phyloP scores from a whole-genome alignment of 2,329 filamentous ascomycete genomes.

The Aspergillus novoparasiticus region DNA sequence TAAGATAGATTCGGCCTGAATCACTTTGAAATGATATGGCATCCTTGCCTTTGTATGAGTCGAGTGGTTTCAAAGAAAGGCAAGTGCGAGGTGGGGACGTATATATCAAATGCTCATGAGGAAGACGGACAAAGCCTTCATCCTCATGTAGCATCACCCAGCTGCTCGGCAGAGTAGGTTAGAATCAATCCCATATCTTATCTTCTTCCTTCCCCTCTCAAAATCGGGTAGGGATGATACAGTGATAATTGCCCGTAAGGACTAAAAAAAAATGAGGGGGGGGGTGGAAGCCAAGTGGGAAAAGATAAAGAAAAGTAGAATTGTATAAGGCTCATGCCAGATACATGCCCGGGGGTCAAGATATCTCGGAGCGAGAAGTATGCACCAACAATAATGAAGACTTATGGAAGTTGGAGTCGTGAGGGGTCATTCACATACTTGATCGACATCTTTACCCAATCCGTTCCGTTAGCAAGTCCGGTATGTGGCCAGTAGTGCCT shows the following conservation, averaged over 20 bases:
- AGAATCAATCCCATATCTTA: neutral
- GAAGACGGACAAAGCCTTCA: conserved; percentile 77
- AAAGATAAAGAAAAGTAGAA: neutral
- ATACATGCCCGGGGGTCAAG: neutral
- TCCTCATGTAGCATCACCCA: conserved; percentile 90
- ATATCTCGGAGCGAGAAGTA: neutral
- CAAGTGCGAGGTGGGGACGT: conserved; percentile 78
- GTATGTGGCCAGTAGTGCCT: neutral
- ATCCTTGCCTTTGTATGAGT: conserved; percentile 64
- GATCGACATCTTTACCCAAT: conserved; percentile 38
- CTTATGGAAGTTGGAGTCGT: conserved; percentile 2
- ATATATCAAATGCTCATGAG: conserved; percentile 79
- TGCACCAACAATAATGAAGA: neutral
- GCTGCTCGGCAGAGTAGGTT: conserved; percentile 44
- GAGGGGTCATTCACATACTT: conserved; percentile 37
- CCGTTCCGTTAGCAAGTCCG: neutral
- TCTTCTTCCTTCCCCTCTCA: neutral
- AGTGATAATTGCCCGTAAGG: neutral
- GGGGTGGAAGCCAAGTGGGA: neutral
- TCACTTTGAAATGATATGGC: conserved; percentile 72
- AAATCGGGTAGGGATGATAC: neutral
- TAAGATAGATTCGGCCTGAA: conserved; percentile 76
- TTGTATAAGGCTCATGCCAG: neutral
- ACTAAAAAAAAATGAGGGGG: neutral
- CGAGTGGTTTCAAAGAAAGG: conserved; percentile 72